Conservation (phyloP, 2,329 filamentous ascomycete genomes). For the Thermothelomyces thermophilus region DNA sequence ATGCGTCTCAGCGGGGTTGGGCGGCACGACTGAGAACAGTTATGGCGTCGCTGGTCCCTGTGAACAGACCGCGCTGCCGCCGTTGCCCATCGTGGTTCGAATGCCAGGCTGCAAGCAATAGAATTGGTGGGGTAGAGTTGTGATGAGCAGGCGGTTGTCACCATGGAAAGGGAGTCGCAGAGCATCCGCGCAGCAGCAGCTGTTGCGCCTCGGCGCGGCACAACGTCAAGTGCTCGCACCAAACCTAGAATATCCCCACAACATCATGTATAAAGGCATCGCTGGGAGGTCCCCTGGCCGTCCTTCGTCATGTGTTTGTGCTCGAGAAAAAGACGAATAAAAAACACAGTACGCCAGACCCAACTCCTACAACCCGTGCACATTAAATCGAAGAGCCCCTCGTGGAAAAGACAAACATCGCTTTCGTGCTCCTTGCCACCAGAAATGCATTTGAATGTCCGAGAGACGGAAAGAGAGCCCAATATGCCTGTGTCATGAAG, state of each 20-base stretch:
- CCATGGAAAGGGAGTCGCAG: too few relatives aligned
- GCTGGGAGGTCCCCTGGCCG: slow-evolving; percentile 1
- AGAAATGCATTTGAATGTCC: slow-evolving; percentile 4
- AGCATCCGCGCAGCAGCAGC: too few relatives aligned
- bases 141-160: too few relatives aligned
- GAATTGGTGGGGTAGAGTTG: too few relatives aligned
- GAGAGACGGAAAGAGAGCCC: neutral
- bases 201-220: too few relatives aligned
- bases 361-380: slow-evolving; percentile 2
- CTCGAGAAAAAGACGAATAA: neutral
- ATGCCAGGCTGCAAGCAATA: too few relatives aligned
- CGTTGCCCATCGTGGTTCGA: too few relatives aligned
- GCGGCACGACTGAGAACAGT: too few relatives aligned
- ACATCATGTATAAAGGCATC: neutral
- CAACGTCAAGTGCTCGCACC: too few relatives aligned
- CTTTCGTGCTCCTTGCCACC: slow-evolving; percentile 6
- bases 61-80: too few relatives aligned
- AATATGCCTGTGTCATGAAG: neutral
- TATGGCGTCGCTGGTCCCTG: too few relatives aligned
- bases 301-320: slow-evolving; percentile 7
- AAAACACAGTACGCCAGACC: slow-evolving; percentile 9
- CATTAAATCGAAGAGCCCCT: slow-evolving; percentile 1
- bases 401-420: slow-evolving; percentile 6
- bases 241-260: neutral
- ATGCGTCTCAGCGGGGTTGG: neutral